phyloP scores from a whole-genome alignment of 352 stramenopile genomes.

The Globisporangium megalacanthum region DNA sequence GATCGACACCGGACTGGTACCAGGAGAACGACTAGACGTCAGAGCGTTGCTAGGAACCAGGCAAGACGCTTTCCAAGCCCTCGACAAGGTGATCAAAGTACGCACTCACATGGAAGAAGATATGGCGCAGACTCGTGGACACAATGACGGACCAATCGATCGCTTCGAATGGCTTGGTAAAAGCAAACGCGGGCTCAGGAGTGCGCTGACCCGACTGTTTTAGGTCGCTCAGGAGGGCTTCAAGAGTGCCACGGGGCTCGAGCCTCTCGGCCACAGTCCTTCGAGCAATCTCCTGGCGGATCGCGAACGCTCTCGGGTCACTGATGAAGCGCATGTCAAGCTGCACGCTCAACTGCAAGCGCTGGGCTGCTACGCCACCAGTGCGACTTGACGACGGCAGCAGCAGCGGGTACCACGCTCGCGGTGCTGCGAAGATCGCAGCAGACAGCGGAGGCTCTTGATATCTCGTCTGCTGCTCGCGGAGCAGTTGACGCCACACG shows the following conservation, averaged over 20 bases:
- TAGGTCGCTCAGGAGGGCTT: not conserved
- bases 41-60: not conserved
- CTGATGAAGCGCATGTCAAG: constrained; percentile 27
- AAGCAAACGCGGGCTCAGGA: constrained; percentile 50
- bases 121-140: constrained; percentile 41
- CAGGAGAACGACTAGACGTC: not conserved
- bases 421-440: constrained; percentile 10
- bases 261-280: not conserved
- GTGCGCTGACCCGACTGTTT: constrained; percentile 10
- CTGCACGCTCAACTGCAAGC: constrained; percentile 31
- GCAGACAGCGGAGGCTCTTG: not conserved
- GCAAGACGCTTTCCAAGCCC: not conserved
- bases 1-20: constrained; percentile 41
- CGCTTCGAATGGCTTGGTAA: constrained; percentile 33
- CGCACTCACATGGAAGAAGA: constrained; percentile 59
- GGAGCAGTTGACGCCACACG: constrained; percentile 21
- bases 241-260: not conserved
- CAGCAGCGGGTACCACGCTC: constrained; percentile 39
- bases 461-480: constrained; percentile 6
- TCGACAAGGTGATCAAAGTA: not conserved
- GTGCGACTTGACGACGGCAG: constrained; percentile 6
- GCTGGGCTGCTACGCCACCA: constrained; percentile 6
- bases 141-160: constrained; percentile 62
- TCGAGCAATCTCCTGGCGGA: constrained; percentile 16
- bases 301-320: constrained; percentile 20